Percentiles rank a stretch among this genome's conserved stretches.
Conservation (phyloP, 2,329 filamentous ascomycete genomes). For the Stenocarpella maydis region DNA sequence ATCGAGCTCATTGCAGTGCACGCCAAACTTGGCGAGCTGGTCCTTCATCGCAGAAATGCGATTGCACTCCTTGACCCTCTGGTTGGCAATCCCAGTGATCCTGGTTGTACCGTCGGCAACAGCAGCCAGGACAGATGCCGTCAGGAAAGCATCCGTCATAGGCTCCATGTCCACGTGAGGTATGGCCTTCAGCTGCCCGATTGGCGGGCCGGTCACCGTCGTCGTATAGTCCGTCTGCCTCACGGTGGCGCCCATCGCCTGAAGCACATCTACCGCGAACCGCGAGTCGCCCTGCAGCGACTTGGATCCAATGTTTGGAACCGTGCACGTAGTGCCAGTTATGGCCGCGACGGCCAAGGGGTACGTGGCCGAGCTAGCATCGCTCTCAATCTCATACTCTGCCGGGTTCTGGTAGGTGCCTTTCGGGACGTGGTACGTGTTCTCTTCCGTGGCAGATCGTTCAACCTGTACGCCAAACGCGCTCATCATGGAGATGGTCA, state of each 20-base stretch:
- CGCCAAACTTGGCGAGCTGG: conserved; percentile 92
- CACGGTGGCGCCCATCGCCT: conserved; percentile 93
- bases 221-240: conserved; percentile 86
- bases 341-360: conserved; percentile 94
- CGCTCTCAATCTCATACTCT: conserved; percentile 93
- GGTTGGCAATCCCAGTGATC: conserved; percentile 95
- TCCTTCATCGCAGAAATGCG: conserved; percentile 95
- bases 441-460: conserved; percentile 77
- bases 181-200: conserved; percentile 77
- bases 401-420: conserved; percentile 83
- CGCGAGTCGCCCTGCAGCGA: conserved; percentile 95
- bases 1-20: conserved; percentile 84
- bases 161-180: conserved; percentile 95
- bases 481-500: conserved; percentile 98
- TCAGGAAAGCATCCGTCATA: conserved; percentile 98
- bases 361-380: conserved; percentile 97
- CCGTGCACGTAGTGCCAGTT: conserved; percentile 92
- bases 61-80: conserved; percentile 98
- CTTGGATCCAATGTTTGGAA: conserved; percentile 92
- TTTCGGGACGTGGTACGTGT: conserved; percentile 94
- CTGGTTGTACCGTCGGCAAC: conserved; percentile 84
- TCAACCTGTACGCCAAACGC: conserved; percentile 86
- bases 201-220: conserved; percentile 87
- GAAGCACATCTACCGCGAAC: conserved; percentile 89
- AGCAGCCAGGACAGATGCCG: conserved; percentile 90